Evolutionary conservation across 2,329 filamentous ascomycete genomes (phyloP).

Genomic region (Aspergillus sp.): DNA sequence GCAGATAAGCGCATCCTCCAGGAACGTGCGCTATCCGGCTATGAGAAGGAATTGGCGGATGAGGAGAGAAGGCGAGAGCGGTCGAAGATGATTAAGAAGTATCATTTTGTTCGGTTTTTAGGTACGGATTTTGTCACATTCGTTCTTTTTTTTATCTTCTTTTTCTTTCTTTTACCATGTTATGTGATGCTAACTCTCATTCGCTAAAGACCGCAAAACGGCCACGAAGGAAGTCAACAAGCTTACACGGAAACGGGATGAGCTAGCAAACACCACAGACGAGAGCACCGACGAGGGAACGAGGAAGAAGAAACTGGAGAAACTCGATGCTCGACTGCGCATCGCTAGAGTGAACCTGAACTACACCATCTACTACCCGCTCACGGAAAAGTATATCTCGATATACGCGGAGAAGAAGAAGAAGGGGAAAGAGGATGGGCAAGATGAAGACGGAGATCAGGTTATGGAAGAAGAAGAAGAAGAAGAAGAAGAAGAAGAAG

Average conservation of each 20-base stretch:
- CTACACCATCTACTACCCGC: slow-evolving; percentile 63
- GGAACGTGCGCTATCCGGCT: slow-evolving; percentile 59
- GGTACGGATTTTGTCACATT: slow-evolving; percentile 32
- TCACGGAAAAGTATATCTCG: slow-evolving; percentile 60
- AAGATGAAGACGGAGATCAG: slow-evolving; percentile 21
- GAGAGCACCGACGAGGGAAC: slow-evolving; percentile 21
- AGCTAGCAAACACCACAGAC: slow-evolving; percentile 31
- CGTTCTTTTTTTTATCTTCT: not conserved
- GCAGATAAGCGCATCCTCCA: slow-evolving; percentile 58
- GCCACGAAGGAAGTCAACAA: slow-evolving; percentile 41
- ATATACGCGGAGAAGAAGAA: slow-evolving; percentile 49
- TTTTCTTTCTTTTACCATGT: not conserved
- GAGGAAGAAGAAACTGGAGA: slow-evolving; percentile 23
- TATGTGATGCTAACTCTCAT: slow-evolving; percentile 11
- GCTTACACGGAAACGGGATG: slow-evolving; percentile 40
- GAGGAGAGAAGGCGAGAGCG: slow-evolving; percentile 51
- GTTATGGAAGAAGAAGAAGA: slow-evolving; percentile 20
- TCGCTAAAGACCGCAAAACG: slow-evolving; percentile 40
- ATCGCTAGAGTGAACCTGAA: slow-evolving; percentile 59
- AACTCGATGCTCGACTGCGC: slow-evolving; percentile 43
- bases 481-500: slow-evolving; percentile 23
- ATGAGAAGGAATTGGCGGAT: slow-evolving; percentile 56
- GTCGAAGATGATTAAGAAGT: slow-evolving; percentile 59
- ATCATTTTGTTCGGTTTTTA: slow-evolving; percentile 67
- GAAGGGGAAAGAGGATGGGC: not conserved